Evolutionary conservation across 495 filamentous ascomycete genomes (phyloP), one percentile per base, ranked within the genome.

Genomic region (Aspergillus mulundensis): DNA sequence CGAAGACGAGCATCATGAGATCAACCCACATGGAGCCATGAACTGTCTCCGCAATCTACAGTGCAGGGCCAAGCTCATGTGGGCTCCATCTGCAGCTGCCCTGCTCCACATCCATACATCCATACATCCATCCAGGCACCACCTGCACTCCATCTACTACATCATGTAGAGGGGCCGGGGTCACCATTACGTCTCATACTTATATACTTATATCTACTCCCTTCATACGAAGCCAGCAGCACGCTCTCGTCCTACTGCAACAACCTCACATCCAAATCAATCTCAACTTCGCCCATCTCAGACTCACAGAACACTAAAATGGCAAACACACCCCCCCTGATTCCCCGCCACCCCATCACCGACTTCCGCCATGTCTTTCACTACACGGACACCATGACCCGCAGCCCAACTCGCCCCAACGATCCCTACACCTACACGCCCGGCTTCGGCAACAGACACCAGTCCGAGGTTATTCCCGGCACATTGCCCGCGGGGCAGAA

Each of bases 341-440:
- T 66, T 36, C 56, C 62, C 53, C 61, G 69, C 45, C 54, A 57
- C 34, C 66, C 66, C 1, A 57, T 66, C 59, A 73, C 66, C 25
- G 71, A 76, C 64, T 63, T 71, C 16, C 67, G 69, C 49, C 71
- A 71, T 59, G 70, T 67, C 61, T 76, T 76, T 53, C 72, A 76
- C 59, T 76, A 70, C 50, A 73, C 72, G 19, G 72, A 76, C 47
- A 70, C 70, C n/a, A 70, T 71, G 61, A 60, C 60, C 20, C 64
- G 68, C 28, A 74, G 73, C 52, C 72, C 72, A 0, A 76, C 72
- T n/a, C 64, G 72, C 30, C 70, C 69, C 21, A 73, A 74, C 46
- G 73, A 76, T 46, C 73, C 73, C 8, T 76, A 76, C 53, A 70
- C 72, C 51, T 76, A 76, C 50, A 59, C 63, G 36, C 54, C 68